Base-by-base conservation (phyloP, 169 alveolate genomes). In the Eimeria sp. region DNA sequence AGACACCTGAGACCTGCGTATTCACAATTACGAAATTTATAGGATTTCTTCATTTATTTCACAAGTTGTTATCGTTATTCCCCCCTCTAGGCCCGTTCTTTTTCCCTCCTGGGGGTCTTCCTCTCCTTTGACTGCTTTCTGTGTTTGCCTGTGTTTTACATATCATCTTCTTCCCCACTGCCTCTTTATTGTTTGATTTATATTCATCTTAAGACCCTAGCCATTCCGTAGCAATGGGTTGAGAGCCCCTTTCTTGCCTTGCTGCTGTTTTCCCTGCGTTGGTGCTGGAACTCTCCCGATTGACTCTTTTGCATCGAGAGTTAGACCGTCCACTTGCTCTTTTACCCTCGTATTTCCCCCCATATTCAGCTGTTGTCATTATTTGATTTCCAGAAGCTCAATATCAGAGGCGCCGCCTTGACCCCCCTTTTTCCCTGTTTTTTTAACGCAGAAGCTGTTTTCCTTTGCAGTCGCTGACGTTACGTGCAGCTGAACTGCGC, bases 41-140 rank as follows among this genome's bases (percentile, higher is more conserved):
- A 54, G 47, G 22, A 78, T 78, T 78, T 78, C 88, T 45, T 78
- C 88, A 43, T 43, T 22, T 16, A 43, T 78, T 45, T 45, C 63
- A n/a, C 54, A 22, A 49, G 30, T 20, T 5, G 43, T 34, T 43
- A 11, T 5, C 40, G n/a, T 45, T 45, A 14, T 22, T 47, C 43
- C 63, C 61, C 30, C 63, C 88, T 11, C 27, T 6, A n/a, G 14
- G 63, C 14, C 88, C 57, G 9, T 25, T 45, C 22, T 20, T 45
- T 61, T 18, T 61, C 27, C 30, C 40, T 45, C 43, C 54, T 78
- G 88, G 88, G 61, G 88, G 16, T 78, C 63, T 45, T 40, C 88
- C 88, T 78, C 61, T 49, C 65, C 20, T 73, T 73, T 49, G 88
- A 6, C 30, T 78, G 88, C 88, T 78, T 78, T 49, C 34, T 78